Evolutionary conservation across 2,329 filamentous ascomycete species (phyloP).

Genomic region (Plenodomus tracheiphilus): DNA sequence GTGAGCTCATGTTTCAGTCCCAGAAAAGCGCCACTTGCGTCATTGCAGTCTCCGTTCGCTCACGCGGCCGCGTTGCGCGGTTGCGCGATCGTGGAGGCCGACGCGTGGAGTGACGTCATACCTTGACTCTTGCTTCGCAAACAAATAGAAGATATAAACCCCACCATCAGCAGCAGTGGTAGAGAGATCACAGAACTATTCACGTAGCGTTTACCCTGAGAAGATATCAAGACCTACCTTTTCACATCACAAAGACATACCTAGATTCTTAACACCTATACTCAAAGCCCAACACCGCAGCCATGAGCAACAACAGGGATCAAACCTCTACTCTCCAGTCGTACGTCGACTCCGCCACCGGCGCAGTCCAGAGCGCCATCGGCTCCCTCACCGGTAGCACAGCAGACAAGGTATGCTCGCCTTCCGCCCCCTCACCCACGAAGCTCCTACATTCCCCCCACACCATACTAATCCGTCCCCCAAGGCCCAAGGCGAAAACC

Average conservation of each 20-base stretch:
- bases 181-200: too few relatives aligned
- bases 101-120: conserved; percentile 5
- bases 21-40: conserved; percentile 9
- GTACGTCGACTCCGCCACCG: conserved; percentile 64
- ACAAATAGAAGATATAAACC: neutral
- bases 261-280: neutral
- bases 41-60: conserved; percentile 5
- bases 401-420: conserved; percentile 60
- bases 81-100: conserved; percentile 2
- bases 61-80: conserved; percentile 4
- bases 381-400: conserved; percentile 74
- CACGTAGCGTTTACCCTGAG: too few relatives aligned
- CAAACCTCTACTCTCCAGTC: conserved; percentile 78
- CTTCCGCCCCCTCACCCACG: conserved; percentile 4
- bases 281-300: neutral
- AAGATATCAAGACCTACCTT: too few relatives aligned
- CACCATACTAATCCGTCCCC: conserved; percentile 30
- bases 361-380: conserved; percentile 71
- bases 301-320: conserved; percentile 53
- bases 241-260: neutral
- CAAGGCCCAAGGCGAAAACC: conserved; percentile 64
- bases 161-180: too few relatives aligned
- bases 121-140: neutral
- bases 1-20: neutral
- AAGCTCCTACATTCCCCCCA: neutral